Percentiles rank a stretch among this genome's conserved stretches.
phyloP scores from a whole-genome alignment of 116 monocot species.

The Trichopus zeylanicus region DNA sequence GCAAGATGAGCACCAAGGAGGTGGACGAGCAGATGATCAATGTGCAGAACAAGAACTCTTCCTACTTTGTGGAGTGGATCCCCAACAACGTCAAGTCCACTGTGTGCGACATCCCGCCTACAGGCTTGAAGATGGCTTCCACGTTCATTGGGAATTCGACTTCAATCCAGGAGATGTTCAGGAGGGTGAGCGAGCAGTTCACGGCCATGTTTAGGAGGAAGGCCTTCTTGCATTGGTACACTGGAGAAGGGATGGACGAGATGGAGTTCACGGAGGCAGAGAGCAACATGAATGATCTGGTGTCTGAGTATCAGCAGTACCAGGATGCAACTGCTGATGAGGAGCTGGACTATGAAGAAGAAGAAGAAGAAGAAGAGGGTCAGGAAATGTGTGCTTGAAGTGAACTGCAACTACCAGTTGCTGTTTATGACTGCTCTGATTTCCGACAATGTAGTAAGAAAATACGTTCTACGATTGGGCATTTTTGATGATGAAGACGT shows the following conservation, averaged over 20 bases:
- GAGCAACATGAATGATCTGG: conserved; percentile 16
- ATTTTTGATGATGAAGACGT: no score
- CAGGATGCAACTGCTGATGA: conserved; percentile 15
- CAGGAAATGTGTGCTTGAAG: not conserved
- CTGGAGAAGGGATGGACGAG: conserved; percentile 14
- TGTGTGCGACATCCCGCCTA: conserved; percentile 69
- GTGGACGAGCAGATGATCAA: conserved; percentile 92
- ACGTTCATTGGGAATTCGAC: conserved; percentile 52
- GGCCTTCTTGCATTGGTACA: conserved; percentile 18
- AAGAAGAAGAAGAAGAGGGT: conserved; percentile 4
- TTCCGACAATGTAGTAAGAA: no score
- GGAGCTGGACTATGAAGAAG: conserved; percentile 6
- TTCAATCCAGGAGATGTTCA: conserved; percentile 55
- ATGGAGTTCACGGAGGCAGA: conserved; percentile 14
- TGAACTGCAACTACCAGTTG: no score
- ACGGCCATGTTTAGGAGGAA: conserved; percentile 16
- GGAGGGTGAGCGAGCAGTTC: conserved; percentile 16
- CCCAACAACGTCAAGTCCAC: conserved; percentile 88
- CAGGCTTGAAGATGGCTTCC: conserved; percentile 49
- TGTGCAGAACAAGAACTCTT: conserved; percentile 90
- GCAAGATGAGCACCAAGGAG: conserved; percentile 89
- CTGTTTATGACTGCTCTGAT: no score
- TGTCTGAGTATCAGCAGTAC: conserved; percentile 11
- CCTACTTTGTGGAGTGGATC: conserved; percentile 90
- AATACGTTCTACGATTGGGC: no score